phyloP scores from a whole-genome alignment of 345 rosid genomes.

The Lepidium africanum region DNA sequence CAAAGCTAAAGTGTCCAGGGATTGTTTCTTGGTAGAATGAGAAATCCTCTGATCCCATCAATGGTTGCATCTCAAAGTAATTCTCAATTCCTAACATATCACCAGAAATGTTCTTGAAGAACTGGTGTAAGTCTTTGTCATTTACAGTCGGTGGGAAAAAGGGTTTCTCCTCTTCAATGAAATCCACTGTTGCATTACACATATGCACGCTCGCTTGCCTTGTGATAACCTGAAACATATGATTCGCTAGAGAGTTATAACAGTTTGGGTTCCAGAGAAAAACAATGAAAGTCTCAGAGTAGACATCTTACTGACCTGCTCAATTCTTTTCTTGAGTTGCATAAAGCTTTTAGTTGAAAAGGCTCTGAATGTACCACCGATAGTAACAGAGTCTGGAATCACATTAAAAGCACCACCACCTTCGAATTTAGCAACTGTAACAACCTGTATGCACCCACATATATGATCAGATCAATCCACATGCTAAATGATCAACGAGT shows the following conservation, averaged over 20 bases:
- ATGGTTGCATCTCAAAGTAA: slow-evolving; percentile 47
- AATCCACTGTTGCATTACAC: slow-evolving; percentile 64
- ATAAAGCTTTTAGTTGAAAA: slow-evolving; percentile 50
- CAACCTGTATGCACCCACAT: slow-evolving; percentile 40
- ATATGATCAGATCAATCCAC: neutral
- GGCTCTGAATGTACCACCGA: slow-evolving; percentile 88
- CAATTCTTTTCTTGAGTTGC: slow-evolving; percentile 60
- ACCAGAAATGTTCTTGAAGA: slow-evolving; percentile 47
- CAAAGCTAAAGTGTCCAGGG: slow-evolving; percentile 65
- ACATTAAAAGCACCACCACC: slow-evolving; percentile 82
- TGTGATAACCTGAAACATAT: slow-evolving; percentile 53
- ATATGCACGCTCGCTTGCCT: slow-evolving; percentile 84
- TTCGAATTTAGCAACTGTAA: slow-evolving; percentile 63
- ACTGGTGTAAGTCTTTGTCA: slow-evolving; percentile 41
- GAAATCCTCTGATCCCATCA: slow-evolving; percentile 93
- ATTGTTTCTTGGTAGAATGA: slow-evolving; percentile 67
- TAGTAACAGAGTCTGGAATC: slow-evolving; percentile 82
- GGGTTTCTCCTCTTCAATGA: slow-evolving; percentile 37
- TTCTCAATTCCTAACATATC: slow-evolving; percentile 57
- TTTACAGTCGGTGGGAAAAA: slow-evolving; percentile 71
- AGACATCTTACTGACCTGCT: slow-evolving; percentile 46
- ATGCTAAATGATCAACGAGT: too few relatives aligned
- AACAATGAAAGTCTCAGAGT: neutral
- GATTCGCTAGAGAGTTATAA: neutral
- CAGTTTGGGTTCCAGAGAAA: neutral